phyloP scores from a whole-genome alignment of 768 basidiomycete genomes.

The Russula olivacea region DNA sequence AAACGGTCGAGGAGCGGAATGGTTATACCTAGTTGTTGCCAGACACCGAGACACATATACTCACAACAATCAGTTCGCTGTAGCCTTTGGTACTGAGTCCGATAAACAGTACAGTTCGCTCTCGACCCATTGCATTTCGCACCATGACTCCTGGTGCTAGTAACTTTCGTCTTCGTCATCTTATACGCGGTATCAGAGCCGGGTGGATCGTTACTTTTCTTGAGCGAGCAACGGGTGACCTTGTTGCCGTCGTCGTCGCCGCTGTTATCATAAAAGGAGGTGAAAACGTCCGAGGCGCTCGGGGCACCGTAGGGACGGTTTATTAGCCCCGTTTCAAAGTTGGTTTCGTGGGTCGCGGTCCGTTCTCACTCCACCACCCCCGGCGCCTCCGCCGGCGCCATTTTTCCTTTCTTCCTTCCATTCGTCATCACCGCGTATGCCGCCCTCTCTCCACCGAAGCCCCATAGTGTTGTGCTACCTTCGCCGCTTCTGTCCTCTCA shows the following conservation, averaged over 20 bases:
- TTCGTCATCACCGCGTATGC: conserved; percentile 12
- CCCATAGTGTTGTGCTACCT: conserved; percentile 1
- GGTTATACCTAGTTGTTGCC: neutral
- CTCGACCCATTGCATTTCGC: too few relatives aligned
- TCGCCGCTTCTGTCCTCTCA: conserved; percentile 2
- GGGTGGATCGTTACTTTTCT: conserved; percentile 29
- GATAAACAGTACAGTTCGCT: too few relatives aligned
- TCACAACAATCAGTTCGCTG: too few relatives aligned
- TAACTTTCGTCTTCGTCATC: too few relatives aligned
- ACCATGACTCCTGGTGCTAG: too few relatives aligned
- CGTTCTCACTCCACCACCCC: neutral
- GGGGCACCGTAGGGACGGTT: too few relatives aligned
- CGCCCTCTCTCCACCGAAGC: conserved; percentile 1
- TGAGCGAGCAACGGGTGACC: conserved; percentile 3
- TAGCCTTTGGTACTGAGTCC: too few relatives aligned
- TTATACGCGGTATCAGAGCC: neutral
- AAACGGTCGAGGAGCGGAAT: conserved; percentile 12
- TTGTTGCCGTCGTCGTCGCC: conserved; percentile 14
- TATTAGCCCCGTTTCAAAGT: too few relatives aligned
- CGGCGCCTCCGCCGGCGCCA: conserved; percentile 22
- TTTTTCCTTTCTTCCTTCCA: conserved; percentile 24
- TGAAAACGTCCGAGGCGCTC: neutral
- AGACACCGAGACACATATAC: too few relatives aligned
- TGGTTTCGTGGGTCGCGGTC: too few relatives aligned
- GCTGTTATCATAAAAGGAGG: conserved; percentile 10